Percentiles rank a stretch among this genome's conserved stretches.
phyloP scores from a whole-genome alignment of 306 rosid genomes.

The Cicer judaicum region DNA sequence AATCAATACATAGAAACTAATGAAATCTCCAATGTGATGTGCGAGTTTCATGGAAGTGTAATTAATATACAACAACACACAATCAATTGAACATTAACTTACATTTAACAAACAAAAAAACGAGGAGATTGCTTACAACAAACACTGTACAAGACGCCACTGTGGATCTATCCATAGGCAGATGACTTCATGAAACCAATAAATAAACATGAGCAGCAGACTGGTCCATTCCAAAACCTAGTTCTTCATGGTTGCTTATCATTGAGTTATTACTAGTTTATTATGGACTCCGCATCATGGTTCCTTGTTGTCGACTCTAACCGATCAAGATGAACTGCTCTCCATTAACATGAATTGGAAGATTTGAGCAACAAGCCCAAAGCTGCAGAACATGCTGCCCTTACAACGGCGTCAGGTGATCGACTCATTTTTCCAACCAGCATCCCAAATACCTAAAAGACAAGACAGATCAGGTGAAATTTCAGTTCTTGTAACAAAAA shows the following conservation, averaged over 20 bases:
- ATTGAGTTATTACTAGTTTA: slow-evolving; percentile 25
- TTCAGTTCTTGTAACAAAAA: too few relatives aligned
- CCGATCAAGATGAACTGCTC: slow-evolving; percentile 58
- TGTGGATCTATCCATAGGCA: neutral
- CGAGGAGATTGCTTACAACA: slow-evolving; percentile 28
- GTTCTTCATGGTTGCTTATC: slow-evolving; percentile 21
- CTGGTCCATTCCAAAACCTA: neutral
- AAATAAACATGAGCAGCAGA: slow-evolving; percentile 7
- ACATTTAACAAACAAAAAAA: neutral
- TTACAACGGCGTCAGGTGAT: slow-evolving; percentile 78
- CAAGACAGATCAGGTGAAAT: slow-evolving; percentile 17
- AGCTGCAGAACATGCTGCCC: slow-evolving; percentile 89
- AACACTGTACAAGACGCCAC: slow-evolving; percentile 38
- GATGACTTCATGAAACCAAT: slow-evolving; percentile 22
- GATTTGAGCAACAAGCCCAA: slow-evolving; percentile 85
- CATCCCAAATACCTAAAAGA: slow-evolving; percentile 73
- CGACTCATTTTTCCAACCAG: slow-evolving; percentile 80
- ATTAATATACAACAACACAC: slow-evolving; percentile 29
- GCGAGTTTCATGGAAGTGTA: neutral
- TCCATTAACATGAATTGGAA: slow-evolving; percentile 66
- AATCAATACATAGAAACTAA: neutral
- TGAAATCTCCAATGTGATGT: neutral
- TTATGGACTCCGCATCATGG: slow-evolving; percentile 44
- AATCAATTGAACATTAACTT: neutral
- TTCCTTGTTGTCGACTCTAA: slow-evolving; percentile 54